phyloP scores from a whole-genome alignment of 1,139 yeast genomes.

The Geotrichum restrictum region DNA sequence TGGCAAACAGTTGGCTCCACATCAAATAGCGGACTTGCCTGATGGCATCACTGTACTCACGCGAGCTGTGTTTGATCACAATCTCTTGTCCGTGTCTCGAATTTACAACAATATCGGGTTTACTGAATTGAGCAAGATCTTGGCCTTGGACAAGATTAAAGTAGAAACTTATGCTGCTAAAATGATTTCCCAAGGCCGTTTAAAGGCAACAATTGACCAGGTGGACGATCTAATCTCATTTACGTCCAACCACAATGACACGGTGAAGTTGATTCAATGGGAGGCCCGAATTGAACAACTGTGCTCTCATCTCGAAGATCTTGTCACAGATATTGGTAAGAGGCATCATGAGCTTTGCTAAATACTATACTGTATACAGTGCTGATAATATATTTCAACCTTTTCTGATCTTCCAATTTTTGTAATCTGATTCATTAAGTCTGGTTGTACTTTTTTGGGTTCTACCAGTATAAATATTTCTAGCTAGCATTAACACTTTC shows the following conservation, averaged over 20 bases:
- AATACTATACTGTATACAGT: not conserved
- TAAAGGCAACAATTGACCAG: slow-evolving; percentile 38
- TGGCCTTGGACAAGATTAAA: slow-evolving; percentile 31
- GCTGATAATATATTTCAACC: too few relatives aligned
- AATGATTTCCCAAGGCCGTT: slow-evolving; percentile 38
- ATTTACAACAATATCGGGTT: slow-evolving; percentile 36
- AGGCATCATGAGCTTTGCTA: slow-evolving; percentile 5
- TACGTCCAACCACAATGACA: slow-evolving; percentile 20
- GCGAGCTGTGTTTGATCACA: slow-evolving; percentile 39
- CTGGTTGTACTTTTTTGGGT: too few relatives aligned
- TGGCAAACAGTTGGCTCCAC: slow-evolving; percentile 30
- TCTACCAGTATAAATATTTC: too few relatives aligned
- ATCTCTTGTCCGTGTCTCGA: slow-evolving; percentile 36
- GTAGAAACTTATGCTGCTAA: slow-evolving; percentile 37
- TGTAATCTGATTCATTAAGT: not conserved
- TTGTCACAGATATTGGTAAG: slow-evolving; percentile 24
- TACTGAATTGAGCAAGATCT: slow-evolving; percentile 31
- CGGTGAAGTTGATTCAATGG: slow-evolving; percentile 31
- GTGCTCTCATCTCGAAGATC: slow-evolving; percentile 30
- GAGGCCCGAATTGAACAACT: slow-evolving; percentile 33
- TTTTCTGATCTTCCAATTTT: too few relatives aligned
- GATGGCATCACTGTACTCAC: slow-evolving; percentile 37
- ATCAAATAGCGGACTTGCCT: slow-evolving; percentile 31
- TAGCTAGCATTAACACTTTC: too few relatives aligned
- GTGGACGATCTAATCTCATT: slow-evolving; percentile 35